phyloP scores from a whole-genome alignment of 2,329 filamentous ascomycete species.

The Aspergillus sp. region DNA sequence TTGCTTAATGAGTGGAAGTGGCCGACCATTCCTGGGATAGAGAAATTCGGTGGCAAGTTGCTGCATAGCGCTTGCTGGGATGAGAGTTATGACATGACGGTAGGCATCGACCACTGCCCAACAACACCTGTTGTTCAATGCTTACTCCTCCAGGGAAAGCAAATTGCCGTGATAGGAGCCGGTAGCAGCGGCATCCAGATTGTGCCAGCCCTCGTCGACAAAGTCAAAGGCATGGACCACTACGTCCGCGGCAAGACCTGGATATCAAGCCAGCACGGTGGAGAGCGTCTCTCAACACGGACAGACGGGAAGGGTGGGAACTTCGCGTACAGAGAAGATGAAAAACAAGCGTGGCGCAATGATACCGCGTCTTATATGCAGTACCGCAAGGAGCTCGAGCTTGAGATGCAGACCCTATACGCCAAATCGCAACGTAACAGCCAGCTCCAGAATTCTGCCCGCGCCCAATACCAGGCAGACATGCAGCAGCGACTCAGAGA shows the following conservation, averaged over 20 bases:
- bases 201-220: background rate
- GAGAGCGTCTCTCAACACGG: background rate
- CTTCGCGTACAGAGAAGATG: background rate
- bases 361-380: background rate
- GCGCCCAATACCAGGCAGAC: background rate
- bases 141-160: background rate
- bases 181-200: conserved; percentile 5
- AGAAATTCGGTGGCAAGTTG: background rate
- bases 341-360: background rate
- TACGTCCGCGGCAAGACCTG: conserved; percentile 7
- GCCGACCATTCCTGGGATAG: background rate
- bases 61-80: conserved; percentile 4
- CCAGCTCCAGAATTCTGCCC: background rate
- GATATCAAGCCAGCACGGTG: conserved; percentile 1
- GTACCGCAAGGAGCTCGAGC: conserved; percentile 6
- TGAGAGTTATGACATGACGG: background rate
- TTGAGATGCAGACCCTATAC: conserved; percentile 4
- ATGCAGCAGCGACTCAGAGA: background rate
- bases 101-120: background rate
- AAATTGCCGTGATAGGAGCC: conserved; percentile 1
- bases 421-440: background rate
- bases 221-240: conserved; percentile 6
- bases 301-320: background rate
- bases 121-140: background rate
- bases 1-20: conserved; percentile 6